phyloP scores from a whole-genome alignment of 1,284 basidiomycete genomes.

The Mycena sp. region DNA sequence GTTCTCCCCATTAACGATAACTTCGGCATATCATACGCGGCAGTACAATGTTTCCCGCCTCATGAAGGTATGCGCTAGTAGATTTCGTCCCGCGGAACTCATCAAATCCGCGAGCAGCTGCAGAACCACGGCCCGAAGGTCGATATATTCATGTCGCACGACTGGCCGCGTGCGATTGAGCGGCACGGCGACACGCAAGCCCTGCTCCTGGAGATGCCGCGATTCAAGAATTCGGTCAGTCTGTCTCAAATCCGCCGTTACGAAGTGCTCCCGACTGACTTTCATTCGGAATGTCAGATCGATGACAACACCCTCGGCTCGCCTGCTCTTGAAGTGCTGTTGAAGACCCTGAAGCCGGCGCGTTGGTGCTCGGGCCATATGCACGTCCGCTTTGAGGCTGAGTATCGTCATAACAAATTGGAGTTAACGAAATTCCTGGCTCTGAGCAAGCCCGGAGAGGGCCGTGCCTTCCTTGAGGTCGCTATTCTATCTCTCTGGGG shows the following conservation, averaged over 20 bases:
- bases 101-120: not conserved
- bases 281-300: constrained; percentile 58
- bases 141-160: constrained; percentile 91
- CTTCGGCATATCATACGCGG: constrained; percentile 92
- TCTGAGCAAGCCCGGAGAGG: constrained; percentile 90
- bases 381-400: constrained; percentile 86
- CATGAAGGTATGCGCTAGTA: constrained; percentile 67
- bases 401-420: constrained; percentile 58
- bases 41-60: constrained; percentile 86
- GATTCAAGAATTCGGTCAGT: constrained; percentile 63
- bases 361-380: constrained; percentile 98
- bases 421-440: constrained; percentile 84
- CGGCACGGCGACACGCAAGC: constrained; percentile 77
- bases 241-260: too few relatives aligned
- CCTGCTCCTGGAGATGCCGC: constrained; percentile 83
- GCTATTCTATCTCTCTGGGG: not conserved
- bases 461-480: constrained; percentile 88
- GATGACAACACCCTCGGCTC: constrained; percentile 82
- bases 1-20: constrained; percentile 72
- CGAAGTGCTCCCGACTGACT: not conserved
- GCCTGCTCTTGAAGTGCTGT: constrained; percentile 85
- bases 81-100: constrained; percentile 1
- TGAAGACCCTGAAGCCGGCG: constrained; percentile 79
- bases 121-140: constrained; percentile 62
- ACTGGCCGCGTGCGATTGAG: constrained; percentile 94